Percentiles rank a stretch among this genome's conserved stretches.
phyloP scores from a whole-genome alignment of 2,329 filamentous ascomycete species.

The Xylaria multiplex region DNA sequence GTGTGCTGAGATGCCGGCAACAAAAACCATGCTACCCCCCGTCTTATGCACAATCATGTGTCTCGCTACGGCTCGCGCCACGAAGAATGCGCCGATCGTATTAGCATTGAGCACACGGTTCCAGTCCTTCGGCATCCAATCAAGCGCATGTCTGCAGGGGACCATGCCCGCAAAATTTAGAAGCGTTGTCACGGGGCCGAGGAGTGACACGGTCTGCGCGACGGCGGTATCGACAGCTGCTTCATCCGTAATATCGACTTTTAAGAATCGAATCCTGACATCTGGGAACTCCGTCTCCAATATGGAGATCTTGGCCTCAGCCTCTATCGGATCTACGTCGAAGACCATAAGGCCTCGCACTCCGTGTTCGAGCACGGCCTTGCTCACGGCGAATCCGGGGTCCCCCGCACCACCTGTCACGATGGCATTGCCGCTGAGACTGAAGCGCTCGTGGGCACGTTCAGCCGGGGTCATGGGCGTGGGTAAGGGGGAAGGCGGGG shows the following conservation, averaged over 20 bases:
- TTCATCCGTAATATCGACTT: constrained; percentile 69
- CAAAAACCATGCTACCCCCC: constrained; percentile 72
- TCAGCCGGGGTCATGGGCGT: constrained; percentile 31
- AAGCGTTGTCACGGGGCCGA: constrained; percentile 59
- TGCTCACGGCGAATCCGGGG: constrained; percentile 45
- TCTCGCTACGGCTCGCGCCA: constrained; percentile 69
- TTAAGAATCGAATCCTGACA: constrained; percentile 58
- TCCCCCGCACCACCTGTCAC: constrained; percentile 49
- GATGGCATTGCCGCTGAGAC: constrained; percentile 46
- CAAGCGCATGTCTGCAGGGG: constrained; percentile 67
- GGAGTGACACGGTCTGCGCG: constrained; percentile 40
- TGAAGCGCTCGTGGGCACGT: constrained; percentile 45
- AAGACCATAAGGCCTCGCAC: constrained; percentile 48
- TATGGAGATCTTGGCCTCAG: constrained; percentile 52
- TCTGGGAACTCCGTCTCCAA: constrained; percentile 65
- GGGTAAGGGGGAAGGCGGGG: constrained; percentile 43
- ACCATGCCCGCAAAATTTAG: constrained; percentile 77
- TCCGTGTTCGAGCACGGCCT: constrained; percentile 49
- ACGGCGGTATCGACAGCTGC: constrained; percentile 54
- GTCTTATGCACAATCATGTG: constrained; percentile 61
- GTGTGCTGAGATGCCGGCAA: constrained; percentile 74
- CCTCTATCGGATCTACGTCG: constrained; percentile 45
- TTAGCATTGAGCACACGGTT: constrained; percentile 75
- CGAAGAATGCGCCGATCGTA: constrained; percentile 74
- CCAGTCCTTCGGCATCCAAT: constrained; percentile 68